Conservation (phyloP, 1,284 basidiomycete genomes). For the Moniliella sp. region DNA sequence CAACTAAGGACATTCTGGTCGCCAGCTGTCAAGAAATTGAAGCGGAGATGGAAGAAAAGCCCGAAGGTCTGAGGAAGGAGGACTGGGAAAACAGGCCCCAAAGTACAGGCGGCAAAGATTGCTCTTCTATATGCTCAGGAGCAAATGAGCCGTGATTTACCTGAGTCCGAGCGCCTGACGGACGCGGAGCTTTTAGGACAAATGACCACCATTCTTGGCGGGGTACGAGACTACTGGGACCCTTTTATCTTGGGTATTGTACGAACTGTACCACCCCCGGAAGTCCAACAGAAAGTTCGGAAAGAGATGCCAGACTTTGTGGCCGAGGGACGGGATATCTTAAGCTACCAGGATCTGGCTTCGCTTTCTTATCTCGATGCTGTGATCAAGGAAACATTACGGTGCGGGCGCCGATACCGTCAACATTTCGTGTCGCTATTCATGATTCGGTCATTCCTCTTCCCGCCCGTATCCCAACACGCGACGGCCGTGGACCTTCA, state of each 20-base stretch:
- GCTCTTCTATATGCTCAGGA: too few species aligned
- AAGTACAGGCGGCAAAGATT: too few species aligned
- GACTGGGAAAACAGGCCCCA: too few species aligned
- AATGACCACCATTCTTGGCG: constrained; percentile 56
- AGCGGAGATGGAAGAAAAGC: too few species aligned
- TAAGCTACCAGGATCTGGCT: constrained; percentile 7
- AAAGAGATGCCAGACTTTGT: constrained; percentile 3
- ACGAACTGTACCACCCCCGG: constrained; percentile 47
- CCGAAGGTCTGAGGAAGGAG: too few species aligned
- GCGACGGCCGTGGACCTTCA: constrained; percentile 11
- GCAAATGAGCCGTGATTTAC: constrained; percentile 19
- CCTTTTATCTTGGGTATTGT: constrained; percentile 53
- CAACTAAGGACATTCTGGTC: too few species aligned
- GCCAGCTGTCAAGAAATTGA: too few species aligned
- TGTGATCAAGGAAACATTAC: constrained; percentile 15
- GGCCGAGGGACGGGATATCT: constrained; percentile 4
- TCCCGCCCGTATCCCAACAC: constrained; percentile 8
- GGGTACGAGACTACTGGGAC: constrained; percentile 63
- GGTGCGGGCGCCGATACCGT: constrained; percentile 18
- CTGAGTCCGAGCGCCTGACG: constrained; percentile 41
- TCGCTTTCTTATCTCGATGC: constrained; percentile 14
- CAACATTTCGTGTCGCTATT: constrained; percentile 14
- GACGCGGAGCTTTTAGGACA: constrained; percentile 50
- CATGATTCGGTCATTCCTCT: constrained; percentile 16
- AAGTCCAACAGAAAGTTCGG: constrained; percentile 38